Evolutionary conservation across 2,329 filamentous ascomycete genomes (phyloP).

Genomic region (Trichoderma sp.): DNA sequence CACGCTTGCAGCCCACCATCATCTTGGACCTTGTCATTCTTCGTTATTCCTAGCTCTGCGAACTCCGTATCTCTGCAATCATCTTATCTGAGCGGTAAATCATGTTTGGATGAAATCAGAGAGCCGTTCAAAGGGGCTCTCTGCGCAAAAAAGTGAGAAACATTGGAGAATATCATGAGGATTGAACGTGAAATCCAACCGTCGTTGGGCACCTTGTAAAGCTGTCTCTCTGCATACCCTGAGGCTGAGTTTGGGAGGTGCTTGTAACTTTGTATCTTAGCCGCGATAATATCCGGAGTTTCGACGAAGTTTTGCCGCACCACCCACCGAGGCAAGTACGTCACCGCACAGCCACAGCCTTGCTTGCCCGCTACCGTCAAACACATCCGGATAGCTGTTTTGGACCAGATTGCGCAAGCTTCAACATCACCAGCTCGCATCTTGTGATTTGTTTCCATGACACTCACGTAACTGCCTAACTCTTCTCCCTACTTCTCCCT

Average conservation of each 20-base stretch:
- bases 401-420: slow-evolving; percentile 11
- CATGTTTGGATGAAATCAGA: not conserved
- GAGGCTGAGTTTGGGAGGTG: not conserved
- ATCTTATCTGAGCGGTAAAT: not conserved
- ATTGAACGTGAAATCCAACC: not conserved
- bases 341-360: slow-evolving; percentile 19
- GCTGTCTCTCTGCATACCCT: not conserved
- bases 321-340: not conserved
- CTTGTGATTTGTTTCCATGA: not conserved
- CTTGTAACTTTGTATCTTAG: not conserved
- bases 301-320: not conserved
- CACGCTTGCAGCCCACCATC: not conserved
- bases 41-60: not conserved
- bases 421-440: not conserved
- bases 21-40: not conserved
- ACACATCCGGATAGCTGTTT: not conserved
- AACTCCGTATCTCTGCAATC: not conserved
- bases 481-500: not conserved
- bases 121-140: not conserved
- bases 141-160: not conserved
- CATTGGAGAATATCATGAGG: not conserved
- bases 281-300: not conserved
- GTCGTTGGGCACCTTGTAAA: not conserved
- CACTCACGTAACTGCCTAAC: not conserved
- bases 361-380: not conserved